These are phyloP conservation scores for Pulveroboletus ravenelii DNA, from an alignment of 768 basidiomycete species.

Conservation along the genomic window DNA sequence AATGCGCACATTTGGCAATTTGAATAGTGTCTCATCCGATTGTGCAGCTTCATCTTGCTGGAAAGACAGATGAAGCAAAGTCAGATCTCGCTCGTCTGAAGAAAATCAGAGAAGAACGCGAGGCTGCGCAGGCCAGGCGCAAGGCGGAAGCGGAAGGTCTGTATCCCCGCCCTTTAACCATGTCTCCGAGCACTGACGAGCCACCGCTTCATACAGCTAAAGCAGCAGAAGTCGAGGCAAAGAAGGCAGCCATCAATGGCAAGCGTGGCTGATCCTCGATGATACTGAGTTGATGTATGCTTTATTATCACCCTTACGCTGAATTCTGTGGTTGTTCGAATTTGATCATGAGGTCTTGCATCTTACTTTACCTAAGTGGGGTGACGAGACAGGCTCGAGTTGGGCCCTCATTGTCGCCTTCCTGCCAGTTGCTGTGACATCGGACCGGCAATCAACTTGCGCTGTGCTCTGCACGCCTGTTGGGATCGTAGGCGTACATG, in stretches of 20 bases:
- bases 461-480: no score
- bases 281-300: neutral
- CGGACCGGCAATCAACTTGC: neutral
- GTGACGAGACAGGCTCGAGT: neutral
- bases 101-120: constrained; percentile 83
- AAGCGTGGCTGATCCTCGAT: constrained; percentile 37
- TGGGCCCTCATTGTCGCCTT: neutral
- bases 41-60: constrained; percentile 60
- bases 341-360: neutral
- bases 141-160: constrained; percentile 85
- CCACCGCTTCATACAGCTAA: constrained; percentile 43
- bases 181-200: neutral
- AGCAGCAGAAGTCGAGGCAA: constrained; percentile 57
- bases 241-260: constrained; percentile 37
- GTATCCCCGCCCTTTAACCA: constrained; percentile 9
- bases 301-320: neutral
- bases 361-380: neutral
- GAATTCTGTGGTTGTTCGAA: neutral
- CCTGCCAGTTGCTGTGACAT: neutral
- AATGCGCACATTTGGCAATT: constrained; percentile 7
- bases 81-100: constrained; percentile 80
- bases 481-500: no score
- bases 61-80: constrained; percentile 90
- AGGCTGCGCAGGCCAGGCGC: constrained; percentile 80
- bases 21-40: neutral